Evolutionary conservation across 306 rosid genomes (phyloP).

Genomic region (Quercus parvula): DNA sequence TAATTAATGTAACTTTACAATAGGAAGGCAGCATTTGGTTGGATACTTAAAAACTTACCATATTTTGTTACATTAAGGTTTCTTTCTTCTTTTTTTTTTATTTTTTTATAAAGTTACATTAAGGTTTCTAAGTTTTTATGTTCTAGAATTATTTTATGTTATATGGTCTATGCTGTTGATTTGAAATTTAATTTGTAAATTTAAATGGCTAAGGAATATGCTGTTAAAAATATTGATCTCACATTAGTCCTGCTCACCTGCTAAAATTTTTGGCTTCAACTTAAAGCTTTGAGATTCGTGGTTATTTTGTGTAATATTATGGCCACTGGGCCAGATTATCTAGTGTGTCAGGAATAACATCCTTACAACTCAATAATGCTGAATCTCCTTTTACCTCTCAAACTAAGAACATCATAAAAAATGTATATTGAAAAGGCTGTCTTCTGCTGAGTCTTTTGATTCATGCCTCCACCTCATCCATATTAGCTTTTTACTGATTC

Average conservation of each 20-base stretch:
- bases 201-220: not conserved
- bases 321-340: not conserved
- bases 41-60: not conserved
- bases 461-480: not conserved
- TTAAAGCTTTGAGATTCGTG: not conserved
- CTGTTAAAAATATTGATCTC: not conserved
- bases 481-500: constrained; percentile 20
- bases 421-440: not conserved
- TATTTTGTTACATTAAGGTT: not conserved
- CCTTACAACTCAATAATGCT: not conserved
- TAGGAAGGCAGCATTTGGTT: not conserved
- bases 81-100: not conserved
- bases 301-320: no score
- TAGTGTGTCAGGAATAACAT: not conserved
- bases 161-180: not conserved
- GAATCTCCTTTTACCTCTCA: not conserved
- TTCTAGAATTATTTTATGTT: not conserved
- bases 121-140: not conserved
- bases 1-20: not conserved
- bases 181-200: not conserved
- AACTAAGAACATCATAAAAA: not conserved
- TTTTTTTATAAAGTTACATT: no score
- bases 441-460: not conserved
- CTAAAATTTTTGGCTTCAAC: not conserved
- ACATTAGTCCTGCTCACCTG: not conserved